Conservation (phyloP, 768 basidiomycete species). For the Pleurotus cornucopiae region DNA sequence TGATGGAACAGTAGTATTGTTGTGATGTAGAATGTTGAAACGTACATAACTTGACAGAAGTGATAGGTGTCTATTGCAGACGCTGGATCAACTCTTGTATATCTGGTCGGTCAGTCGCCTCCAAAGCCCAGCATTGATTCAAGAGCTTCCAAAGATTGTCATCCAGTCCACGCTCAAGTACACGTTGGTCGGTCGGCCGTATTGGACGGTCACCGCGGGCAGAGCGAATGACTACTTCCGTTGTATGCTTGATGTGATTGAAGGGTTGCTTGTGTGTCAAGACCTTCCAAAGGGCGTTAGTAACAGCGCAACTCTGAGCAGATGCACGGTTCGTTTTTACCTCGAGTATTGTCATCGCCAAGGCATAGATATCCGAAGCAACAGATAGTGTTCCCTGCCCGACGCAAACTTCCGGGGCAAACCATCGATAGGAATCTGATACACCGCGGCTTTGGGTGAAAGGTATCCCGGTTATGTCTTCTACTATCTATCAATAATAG, state of each 20-base stretch:
- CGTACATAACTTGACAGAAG: no score
- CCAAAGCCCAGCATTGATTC: conserved; percentile 12
- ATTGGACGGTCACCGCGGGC: conserved; percentile 13
- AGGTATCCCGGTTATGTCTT: conserved; percentile 53
- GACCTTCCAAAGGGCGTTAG: conserved; percentile 27
- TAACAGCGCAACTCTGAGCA: background rate
- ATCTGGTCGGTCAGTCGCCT: conserved; percentile 9
- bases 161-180: conserved; percentile 14
- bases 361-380: conserved; percentile 50
- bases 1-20: background rate
- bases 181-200: conserved; percentile 10
- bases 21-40: background rate
- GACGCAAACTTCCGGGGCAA: conserved; percentile 52
- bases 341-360: conserved; percentile 57
- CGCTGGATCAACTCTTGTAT: conserved; percentile 9
- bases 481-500: conserved; percentile 36
- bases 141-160: conserved; percentile 16
- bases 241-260: conserved; percentile 43
- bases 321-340: conserved; percentile 19
- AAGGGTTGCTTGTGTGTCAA: conserved; percentile 53
- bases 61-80: background rate
- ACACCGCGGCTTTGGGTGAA: conserved; percentile 50
- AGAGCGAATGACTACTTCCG: conserved; percentile 45
- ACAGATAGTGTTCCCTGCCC: conserved; percentile 44
- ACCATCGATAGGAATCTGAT: conserved; percentile 44